A percentile compares a stretch with the other conserved stretches of the same genome.
Evolutionary conservation across 768 basidiomycete species (phyloP).

Genomic region (Tulasnella sp.): DNA sequence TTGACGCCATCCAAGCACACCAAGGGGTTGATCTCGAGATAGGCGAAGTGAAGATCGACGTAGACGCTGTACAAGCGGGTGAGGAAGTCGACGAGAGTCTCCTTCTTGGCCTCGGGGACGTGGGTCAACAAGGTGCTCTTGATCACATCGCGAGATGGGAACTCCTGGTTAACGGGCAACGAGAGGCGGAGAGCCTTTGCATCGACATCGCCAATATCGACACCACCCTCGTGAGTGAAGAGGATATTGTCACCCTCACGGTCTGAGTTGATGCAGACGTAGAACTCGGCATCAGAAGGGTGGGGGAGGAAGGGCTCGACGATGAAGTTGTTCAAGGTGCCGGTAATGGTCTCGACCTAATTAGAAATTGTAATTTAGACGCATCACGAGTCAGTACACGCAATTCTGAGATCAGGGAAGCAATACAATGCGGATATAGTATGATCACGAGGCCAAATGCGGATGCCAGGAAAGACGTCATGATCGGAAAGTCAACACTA

Average conservation of each 20-base stretch:
- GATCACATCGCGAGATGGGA: constrained; percentile 79
- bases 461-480: constrained; percentile 14
- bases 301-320: constrained; percentile 99
- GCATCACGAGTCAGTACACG: constrained; percentile 11
- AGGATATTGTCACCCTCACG: constrained; percentile 95
- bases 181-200: constrained; percentile 90
- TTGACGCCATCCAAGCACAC: constrained; percentile 82
- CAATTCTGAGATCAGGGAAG: neutral
- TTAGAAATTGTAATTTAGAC: constrained; percentile 18
- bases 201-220: constrained; percentile 97
- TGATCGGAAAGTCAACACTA: constrained; percentile 36
- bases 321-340: constrained; percentile 95
- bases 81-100: constrained; percentile 92
- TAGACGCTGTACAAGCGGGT: constrained; percentile 94
- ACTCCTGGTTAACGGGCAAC: constrained; percentile 67
- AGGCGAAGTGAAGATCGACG: constrained; percentile 98
- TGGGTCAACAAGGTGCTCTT: constrained; percentile 71
- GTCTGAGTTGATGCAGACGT: constrained; percentile 94
- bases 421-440: neutral
- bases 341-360: constrained; percentile 89
- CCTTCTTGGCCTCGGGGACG: constrained; percentile 73
- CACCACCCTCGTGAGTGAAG: constrained; percentile 98
- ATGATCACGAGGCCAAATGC: neutral
- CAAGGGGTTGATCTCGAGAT: constrained; percentile 99
- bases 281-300: constrained; percentile 89